phyloP scores from a whole-genome alignment of 805 yeast species.

The Schwanniomyces occidentalis region DNA sequence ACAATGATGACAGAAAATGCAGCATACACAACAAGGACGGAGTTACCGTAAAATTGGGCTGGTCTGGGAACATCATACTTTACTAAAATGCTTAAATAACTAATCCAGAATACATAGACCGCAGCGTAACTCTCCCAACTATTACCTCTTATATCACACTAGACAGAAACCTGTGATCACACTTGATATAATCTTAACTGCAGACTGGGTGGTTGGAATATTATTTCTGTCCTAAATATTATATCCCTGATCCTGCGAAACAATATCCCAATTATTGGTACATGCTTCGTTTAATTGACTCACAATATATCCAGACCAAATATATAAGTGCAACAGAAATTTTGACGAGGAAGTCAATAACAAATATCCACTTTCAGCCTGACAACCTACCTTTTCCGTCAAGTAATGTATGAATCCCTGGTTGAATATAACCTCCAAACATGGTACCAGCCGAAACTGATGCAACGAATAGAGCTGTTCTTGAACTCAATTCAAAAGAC shows the following conservation, averaged over 20 bases:
- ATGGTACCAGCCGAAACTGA: conserved; percentile 5
- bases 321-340: conserved; percentile 47
- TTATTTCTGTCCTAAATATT: conserved; percentile 5
- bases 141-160: conserved; percentile 4
- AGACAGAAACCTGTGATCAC: conserved; percentile 4
- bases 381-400: conserved; percentile 5
- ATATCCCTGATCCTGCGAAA: conserved; percentile 4
- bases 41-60: conserved; percentile 4
- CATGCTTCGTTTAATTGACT: conserved; percentile 52
- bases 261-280: conserved; percentile 38
- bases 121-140: conserved; percentile 4
- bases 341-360: conserved; percentile 54
- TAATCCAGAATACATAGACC: conserved; percentile 4
- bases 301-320: conserved; percentile 61
- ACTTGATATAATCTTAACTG: conserved; percentile 4
- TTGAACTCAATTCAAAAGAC: not conserved
- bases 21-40: conserved; percentile 7
- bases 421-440: conserved; percentile 6
- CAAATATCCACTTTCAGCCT: conserved; percentile 35
- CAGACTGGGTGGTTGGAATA: conserved; percentile 6
- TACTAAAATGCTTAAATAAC: conserved; percentile 2
- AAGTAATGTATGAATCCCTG: conserved; percentile 4
- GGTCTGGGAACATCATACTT: conserved; percentile 5
- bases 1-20: conserved; percentile 5
- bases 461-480: conserved; percentile 5